These are phyloP conservation scores for Venturia carpophila DNA, from an alignment of 2,329 filamentous ascomycete genomes.

Conservation along the genomic window DNA sequence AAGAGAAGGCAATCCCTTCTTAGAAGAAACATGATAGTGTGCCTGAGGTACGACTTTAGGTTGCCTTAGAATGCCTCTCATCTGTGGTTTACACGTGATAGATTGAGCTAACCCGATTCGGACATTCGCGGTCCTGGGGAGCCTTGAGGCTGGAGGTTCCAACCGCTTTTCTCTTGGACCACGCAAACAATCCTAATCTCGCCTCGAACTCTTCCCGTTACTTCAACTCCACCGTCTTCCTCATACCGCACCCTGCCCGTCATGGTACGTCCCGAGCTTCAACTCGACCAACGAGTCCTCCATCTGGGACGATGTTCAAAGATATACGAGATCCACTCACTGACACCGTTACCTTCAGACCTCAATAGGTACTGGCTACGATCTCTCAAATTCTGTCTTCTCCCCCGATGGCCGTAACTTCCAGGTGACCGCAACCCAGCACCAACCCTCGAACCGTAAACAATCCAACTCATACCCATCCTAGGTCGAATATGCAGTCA, in stretches of 20 bases:
- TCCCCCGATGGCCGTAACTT: slow-evolving; percentile 98
- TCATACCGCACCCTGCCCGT: background rate
- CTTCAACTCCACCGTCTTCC: background rate
- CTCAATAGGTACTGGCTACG: slow-evolving; percentile 98
- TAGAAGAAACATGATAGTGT: too few species aligned
- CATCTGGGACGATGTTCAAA: background rate
- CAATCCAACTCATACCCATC: background rate
- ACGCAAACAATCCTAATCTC: background rate
- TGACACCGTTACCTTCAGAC: slow-evolving; percentile 51
- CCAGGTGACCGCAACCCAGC: slow-evolving; percentile 52
- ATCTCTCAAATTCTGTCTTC: slow-evolving; percentile 99
- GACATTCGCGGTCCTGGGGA: slow-evolving; percentile 1
- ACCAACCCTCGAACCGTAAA: background rate
- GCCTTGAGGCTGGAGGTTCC: background rate
- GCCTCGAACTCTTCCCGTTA: background rate
- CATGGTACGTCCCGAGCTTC: slow-evolving; percentile 4
- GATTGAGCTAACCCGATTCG: too few species aligned
- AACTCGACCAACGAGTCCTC: background rate
- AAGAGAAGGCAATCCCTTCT: too few species aligned
- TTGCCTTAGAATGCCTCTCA: too few species aligned
- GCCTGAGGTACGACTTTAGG: too few species aligned
- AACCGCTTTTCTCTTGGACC: background rate
- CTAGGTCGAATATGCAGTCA: slow-evolving; percentile 87
- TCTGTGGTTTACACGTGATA: too few species aligned
- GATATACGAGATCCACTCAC: background rate